Conservation (phyloP, 2,329 filamentous ascomycete genomes). For the Pseudogymnoascus sp. region DNA sequence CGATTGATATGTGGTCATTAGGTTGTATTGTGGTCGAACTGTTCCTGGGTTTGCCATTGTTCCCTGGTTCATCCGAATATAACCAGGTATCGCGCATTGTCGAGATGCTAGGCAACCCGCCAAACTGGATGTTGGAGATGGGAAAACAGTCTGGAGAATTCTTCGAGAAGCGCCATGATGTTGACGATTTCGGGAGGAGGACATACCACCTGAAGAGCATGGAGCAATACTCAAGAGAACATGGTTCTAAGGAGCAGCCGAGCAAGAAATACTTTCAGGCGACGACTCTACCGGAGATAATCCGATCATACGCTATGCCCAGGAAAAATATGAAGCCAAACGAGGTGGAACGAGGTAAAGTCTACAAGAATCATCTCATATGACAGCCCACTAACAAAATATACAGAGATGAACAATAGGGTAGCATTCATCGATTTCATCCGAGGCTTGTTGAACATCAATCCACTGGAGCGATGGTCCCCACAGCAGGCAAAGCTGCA, state of each 20-base stretch:
- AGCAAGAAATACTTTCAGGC: conserved; percentile 99
- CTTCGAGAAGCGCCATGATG: conserved; percentile 74
- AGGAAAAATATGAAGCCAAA: conserved; percentile 98
- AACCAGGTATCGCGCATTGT: conserved; percentile 96
- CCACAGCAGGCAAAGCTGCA: conserved; percentile 95
- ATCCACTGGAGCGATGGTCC: conserved; percentile 93
- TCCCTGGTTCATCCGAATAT: conserved; percentile 96
- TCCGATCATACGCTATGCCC: conserved; percentile 96
- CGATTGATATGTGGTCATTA: conserved; percentile 99
- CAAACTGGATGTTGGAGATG: conserved; percentile 98
- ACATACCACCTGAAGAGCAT: conserved; percentile 91
- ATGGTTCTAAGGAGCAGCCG: conserved; percentile 93
- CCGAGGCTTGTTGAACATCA: conserved; percentile 83
- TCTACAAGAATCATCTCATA: conserved; percentile 8
- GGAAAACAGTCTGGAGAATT: conserved; percentile 97
- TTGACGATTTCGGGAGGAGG: conserved; percentile 85
- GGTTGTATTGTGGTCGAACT: conserved; percentile 97
- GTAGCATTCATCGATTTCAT: conserved; percentile 98
- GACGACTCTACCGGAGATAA: conserved; percentile 89
- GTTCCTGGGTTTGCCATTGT: conserved; percentile 87
- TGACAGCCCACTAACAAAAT: conserved; percentile 13
- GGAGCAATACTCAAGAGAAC: conserved; percentile 95
- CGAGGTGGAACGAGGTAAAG: conserved; percentile 87
- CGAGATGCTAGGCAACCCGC: conserved; percentile 94
- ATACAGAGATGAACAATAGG: conserved; percentile 91